These are phyloP conservation scores for Polyplosphaeria fusca DNA, from an alignment of 495 filamentous ascomycete genomes.

Conservation along the genomic window DNA sequence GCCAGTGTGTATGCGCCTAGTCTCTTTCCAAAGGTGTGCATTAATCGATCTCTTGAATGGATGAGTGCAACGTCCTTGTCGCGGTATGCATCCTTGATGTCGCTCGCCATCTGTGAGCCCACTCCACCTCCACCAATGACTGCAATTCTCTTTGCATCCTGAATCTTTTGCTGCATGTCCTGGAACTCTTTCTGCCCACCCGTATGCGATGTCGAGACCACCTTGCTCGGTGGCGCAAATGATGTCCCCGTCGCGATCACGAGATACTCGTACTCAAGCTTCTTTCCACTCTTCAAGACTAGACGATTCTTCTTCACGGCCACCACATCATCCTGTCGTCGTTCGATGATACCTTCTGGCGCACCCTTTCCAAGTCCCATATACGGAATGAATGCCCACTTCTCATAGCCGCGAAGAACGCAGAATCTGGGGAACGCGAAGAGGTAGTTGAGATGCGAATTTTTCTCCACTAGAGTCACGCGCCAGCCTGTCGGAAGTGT, in stretches of 20 bases:
- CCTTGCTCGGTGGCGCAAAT: conserved; percentile 21
- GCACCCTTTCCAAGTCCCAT: conserved; percentile 34
- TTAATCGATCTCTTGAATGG: conserved; percentile 53
- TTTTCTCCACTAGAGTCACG: conserved; percentile 56
- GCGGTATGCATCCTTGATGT: conserved; percentile 57
- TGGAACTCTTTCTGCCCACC: conserved; percentile 18
- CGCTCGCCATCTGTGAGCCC: conserved; percentile 59
- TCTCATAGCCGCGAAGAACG: conserved; percentile 48
- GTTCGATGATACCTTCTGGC: conserved; percentile 24
- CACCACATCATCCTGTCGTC: conserved; percentile 37
- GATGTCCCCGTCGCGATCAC: conserved; percentile 27
- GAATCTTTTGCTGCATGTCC: conserved; percentile 34
- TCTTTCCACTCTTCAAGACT: conserved; percentile 7
- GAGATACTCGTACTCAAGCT: conserved; percentile 25
- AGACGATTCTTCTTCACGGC: conserved; percentile 11
- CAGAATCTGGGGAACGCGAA: conserved; percentile 55
- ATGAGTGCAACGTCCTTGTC: conserved; percentile 58
- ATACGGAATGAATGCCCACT: conserved; percentile 58
- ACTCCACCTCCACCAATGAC: conserved; percentile 62
- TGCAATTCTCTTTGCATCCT: conserved; percentile 47
- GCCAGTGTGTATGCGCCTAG: conserved; percentile 49
- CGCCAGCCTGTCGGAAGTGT: conserved; percentile 50
- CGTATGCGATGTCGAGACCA: conserved; percentile 10
- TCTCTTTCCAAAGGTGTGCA: conserved; percentile 51
- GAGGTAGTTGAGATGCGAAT: conserved; percentile 57